These are phyloP conservation scores for Volvox carteri DNA, from an alignment of 163 green algal species.

Conservation along the genomic window DNA sequence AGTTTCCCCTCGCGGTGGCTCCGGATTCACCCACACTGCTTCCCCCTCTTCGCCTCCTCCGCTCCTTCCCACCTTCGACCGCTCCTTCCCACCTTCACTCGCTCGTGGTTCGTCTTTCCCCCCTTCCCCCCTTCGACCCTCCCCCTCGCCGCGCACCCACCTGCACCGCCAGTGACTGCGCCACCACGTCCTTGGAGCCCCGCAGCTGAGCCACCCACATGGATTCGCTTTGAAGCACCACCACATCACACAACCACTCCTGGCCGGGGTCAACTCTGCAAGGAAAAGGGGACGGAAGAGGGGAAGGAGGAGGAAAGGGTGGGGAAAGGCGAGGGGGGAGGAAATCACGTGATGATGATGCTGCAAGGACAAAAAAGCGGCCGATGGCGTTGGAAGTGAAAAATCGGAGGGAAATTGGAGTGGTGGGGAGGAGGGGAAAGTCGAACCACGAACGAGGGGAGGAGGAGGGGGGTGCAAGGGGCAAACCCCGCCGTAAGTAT, in stretches of 20 bases:
- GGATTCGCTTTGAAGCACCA: conserved; percentile 55
- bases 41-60: not conserved
- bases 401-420: not conserved
- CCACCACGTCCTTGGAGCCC: conserved; percentile 59
- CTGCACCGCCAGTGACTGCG: conserved; percentile 59
- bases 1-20: too few species aligned
- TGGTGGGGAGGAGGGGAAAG: not conserved
- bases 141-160: conserved; percentile 1
- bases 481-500: too few species aligned
- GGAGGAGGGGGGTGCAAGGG: not conserved
- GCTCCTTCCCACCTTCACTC: not conserved
- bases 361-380: too few species aligned
- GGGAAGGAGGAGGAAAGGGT: not conserved
- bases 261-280: conserved; percentile 54
- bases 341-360: too few species aligned
- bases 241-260: conserved; percentile 59
- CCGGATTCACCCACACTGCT: too few species aligned
- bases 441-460: too few species aligned
- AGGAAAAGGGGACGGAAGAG: not conserved
- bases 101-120: not conserved
- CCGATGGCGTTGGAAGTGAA: not conserved
- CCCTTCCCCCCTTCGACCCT: not conserved
- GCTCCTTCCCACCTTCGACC: not conserved
- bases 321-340: not conserved
- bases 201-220: conserved; percentile 62